These are phyloP conservation scores for Byssochlamys sp. DNA, from an alignment of 2,329 filamentous ascomycete species.

Conservation along the genomic window DNA sequence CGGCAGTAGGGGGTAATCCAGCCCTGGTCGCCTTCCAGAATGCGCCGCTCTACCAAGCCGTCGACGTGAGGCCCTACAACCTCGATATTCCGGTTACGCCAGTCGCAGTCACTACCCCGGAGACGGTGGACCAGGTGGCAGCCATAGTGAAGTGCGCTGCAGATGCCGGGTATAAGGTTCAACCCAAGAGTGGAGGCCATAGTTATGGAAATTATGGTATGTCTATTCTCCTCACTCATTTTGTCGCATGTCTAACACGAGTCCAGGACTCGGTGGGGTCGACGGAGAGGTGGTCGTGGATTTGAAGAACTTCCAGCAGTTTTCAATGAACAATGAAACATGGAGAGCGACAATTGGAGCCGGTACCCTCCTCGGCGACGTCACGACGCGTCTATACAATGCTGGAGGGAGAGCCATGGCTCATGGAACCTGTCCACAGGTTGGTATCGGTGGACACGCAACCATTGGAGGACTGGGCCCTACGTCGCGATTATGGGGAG, in stretches of 20 bases:
- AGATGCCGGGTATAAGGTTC: conserved; percentile 37
- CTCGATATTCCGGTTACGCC: conserved; percentile 23
- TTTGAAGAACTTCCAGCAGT: conserved; percentile 11
- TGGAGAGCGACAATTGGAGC: conserved; percentile 27
- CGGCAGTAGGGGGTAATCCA: conserved; percentile 6
- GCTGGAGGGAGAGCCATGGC: conserved; percentile 25
- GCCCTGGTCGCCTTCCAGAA: conserved; percentile 6
- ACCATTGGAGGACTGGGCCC: conserved; percentile 31
- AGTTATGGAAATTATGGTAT: conserved; percentile 45
- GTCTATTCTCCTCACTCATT: neutral
- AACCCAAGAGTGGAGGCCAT: conserved; percentile 45
- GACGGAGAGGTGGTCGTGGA: conserved; percentile 17
- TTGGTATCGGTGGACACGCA: conserved; percentile 32
- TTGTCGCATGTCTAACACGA: neutral
- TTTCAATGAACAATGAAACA: conserved; percentile 22
- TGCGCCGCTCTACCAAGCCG: conserved; percentile 4
- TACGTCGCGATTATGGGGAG: conserved; percentile 42
- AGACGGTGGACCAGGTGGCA: conserved; percentile 33
- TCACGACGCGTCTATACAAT: conserved; percentile 21
- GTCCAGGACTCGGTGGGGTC: conserved; percentile 24
- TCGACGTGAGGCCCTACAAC: conserved; percentile 20
- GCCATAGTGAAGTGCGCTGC: conserved; percentile 40
- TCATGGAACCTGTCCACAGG: conserved; percentile 30
- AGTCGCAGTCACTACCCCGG: conserved; percentile 23
- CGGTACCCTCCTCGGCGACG: conserved; percentile 24